phyloP scores from a whole-genome alignment of 257 asterid genomes.

The Penstemon davidsonii region DNA sequence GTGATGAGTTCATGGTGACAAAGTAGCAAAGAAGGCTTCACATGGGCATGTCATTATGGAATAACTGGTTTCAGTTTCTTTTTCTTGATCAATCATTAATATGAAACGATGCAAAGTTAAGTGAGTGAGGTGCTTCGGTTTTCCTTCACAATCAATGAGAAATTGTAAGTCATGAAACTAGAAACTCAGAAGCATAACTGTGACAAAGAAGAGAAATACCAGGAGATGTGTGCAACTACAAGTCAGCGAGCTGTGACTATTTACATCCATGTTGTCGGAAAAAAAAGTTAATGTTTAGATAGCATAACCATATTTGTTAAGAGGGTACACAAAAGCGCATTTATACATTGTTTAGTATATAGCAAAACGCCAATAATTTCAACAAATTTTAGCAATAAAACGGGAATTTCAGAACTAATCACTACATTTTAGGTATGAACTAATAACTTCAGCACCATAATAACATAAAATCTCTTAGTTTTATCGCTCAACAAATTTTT shows the following conservation, averaged over 20 bases:
- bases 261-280: background rate
- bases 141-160: background rate
- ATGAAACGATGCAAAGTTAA: background rate
- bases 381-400: too few relatives aligned
- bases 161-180: slow-evolving; percentile 13
- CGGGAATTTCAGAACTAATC: too few relatives aligned
- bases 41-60: slow-evolving; percentile 8
- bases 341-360: too few relatives aligned
- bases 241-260: background rate
- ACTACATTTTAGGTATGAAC: too few relatives aligned
- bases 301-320: background rate
- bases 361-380: too few relatives aligned
- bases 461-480: too few relatives aligned
- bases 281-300: background rate
- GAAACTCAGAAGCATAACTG: slow-evolving; percentile 12
- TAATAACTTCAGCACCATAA: too few relatives aligned
- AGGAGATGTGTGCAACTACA: background rate
- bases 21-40: slow-evolving; percentile 7
- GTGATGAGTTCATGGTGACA: slow-evolving; percentile 1
- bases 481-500: too few relatives aligned
- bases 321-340: too few relatives aligned
- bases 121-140: background rate
- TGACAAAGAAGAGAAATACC: background rate
- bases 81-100: background rate
- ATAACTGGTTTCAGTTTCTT: slow-evolving; percentile 11